A percentile compares a stretch with the other conserved stretches of the same genome.
phyloP scores from a whole-genome alignment of 192 early-diverging fungal genomes.

The Pilobolus umbonatus region DNA sequence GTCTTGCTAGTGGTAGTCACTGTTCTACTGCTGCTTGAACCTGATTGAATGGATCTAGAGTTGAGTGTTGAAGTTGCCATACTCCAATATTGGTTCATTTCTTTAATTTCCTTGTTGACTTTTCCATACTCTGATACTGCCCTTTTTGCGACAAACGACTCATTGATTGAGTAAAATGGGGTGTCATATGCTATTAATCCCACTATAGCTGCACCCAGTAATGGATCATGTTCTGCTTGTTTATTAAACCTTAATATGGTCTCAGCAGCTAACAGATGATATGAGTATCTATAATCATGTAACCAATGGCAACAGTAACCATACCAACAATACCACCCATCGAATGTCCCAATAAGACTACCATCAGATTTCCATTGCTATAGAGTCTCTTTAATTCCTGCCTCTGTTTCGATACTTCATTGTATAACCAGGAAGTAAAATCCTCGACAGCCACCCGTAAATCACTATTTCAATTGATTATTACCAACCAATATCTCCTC shows the following conservation, averaged over 20 bases:
- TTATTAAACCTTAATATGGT: slow-evolving; percentile 32
- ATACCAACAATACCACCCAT: slow-evolving; percentile 63
- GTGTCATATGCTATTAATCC: slow-evolving; percentile 55
- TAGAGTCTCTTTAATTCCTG: slow-evolving; percentile 8
- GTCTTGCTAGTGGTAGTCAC: slow-evolving; percentile 8
- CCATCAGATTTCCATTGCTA: slow-evolving; percentile 15
- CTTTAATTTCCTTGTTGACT: slow-evolving; percentile 32
- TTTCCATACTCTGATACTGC: slow-evolving; percentile 34
- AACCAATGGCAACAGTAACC: not conserved
- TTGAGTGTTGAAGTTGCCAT: not conserved
- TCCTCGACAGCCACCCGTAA: slow-evolving; percentile 36
- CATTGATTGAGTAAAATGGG: slow-evolving; percentile 48
- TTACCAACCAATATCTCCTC: not conserved
- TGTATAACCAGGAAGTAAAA: slow-evolving; percentile 46
- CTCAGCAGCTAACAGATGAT: slow-evolving; percentile 42
- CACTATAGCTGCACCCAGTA: slow-evolving; percentile 28
- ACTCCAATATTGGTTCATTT: slow-evolving; percentile 4
- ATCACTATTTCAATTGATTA: slow-evolving; percentile 11
- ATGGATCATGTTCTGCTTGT: not conserved
- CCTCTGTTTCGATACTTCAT: slow-evolving; percentile 32
- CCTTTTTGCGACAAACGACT: slow-evolving; percentile 32
- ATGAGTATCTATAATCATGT: not conserved
- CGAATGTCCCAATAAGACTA: slow-evolving; percentile 37
- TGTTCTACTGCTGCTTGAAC: not conserved
- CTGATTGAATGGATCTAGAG: not conserved